Evolutionary conservation across 306 rosid species (phyloP).

Genomic region (Citrullus amarus): DNA sequence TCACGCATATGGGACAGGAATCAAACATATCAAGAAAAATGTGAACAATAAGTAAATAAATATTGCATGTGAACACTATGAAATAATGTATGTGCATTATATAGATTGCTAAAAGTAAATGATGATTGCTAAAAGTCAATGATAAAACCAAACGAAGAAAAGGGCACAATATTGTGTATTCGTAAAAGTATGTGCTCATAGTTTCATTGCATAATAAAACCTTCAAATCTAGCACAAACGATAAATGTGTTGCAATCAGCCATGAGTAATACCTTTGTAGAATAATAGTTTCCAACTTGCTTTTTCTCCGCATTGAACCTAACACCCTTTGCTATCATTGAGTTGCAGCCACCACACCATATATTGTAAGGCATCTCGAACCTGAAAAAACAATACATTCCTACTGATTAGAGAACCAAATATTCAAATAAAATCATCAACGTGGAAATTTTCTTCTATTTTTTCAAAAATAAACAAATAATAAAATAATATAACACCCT

Average conservation of each 20-base stretch:
- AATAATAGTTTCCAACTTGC: conserved; percentile 89
- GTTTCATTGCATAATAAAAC: background rate
- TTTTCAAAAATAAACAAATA: background rate
- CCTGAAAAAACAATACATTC: conserved; percentile 23
- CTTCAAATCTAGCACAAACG: background rate
- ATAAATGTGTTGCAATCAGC: background rate
- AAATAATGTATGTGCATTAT: background rate
- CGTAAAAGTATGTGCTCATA: background rate
- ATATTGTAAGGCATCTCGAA: conserved; percentile 92
- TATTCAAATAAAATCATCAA: background rate
- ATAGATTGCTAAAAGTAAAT: background rate
- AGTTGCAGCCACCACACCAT: conserved; percentile 98
- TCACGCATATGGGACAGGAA: background rate
- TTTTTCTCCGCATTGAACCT: conserved; percentile 94
- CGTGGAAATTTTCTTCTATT: background rate
- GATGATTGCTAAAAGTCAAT: background rate
- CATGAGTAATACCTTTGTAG: conserved; percentile 53
- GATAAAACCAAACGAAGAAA: background rate
- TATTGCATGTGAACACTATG: background rate
- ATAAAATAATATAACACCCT: background rate
- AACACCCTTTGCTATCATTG: conserved; percentile 97
- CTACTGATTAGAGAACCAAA: background rate
- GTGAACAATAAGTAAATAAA: background rate
- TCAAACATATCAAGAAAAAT: background rate
- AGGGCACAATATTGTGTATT: background rate